Evolutionary conservation across 179 eudicot species (phyloP).

Genomic region (Amaranthus tricolor): DNA sequence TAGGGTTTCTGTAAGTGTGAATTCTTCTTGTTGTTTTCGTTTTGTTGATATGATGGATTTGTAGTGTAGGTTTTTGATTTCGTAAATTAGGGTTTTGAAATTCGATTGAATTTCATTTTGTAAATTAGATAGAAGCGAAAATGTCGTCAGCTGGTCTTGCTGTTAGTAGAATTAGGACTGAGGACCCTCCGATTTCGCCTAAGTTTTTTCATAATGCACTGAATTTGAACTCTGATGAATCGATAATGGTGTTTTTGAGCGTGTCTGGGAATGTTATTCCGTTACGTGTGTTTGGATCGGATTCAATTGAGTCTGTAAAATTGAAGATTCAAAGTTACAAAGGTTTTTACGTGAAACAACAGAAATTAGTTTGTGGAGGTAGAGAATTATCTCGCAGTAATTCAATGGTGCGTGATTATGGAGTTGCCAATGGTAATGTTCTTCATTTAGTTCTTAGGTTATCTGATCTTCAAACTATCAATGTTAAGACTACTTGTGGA

Average conservation of each 20-base stretch:
- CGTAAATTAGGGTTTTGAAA: slow-evolving; percentile 13
- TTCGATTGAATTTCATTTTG: slow-evolving; percentile 13
- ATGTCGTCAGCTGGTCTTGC: slow-evolving; percentile 81
- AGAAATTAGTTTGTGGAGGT: slow-evolving; percentile 69
- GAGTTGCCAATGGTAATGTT: slow-evolving; percentile 64
- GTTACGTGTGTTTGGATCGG: slow-evolving; percentile 60
- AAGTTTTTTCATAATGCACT: slow-evolving; percentile 31
- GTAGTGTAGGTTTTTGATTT: slow-evolving; percentile 16
- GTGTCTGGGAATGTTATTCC: slow-evolving; percentile 64
- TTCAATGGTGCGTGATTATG: slow-evolving; percentile 67
- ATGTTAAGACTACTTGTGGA: slow-evolving; percentile 59
- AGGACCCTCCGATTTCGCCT: slow-evolving; percentile 36
- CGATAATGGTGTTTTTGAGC: slow-evolving; percentile 53
- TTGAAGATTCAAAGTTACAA: slow-evolving; percentile 59
- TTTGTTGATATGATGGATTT: slow-evolving; percentile 8
- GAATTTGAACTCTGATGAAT: slow-evolving; percentile 42
- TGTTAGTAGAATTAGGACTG: slow-evolving; percentile 45
- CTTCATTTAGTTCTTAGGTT: slow-evolving; percentile 62
- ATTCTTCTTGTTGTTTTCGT: not conserved
- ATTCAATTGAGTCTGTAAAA: slow-evolving; percentile 78
- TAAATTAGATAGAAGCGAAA: slow-evolving; percentile 10
- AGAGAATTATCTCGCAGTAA: slow-evolving; percentile 63
- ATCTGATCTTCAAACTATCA: slow-evolving; percentile 57
- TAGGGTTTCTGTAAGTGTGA: slow-evolving; percentile 5
- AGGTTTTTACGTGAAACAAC: slow-evolving; percentile 66